A percentile compares a stretch with the other conserved stretches of the same genome.
These are phyloP conservation scores for Potentilla sterilis DNA, from an alignment of 306 rosid species.

Conservation along the genomic window DNA sequence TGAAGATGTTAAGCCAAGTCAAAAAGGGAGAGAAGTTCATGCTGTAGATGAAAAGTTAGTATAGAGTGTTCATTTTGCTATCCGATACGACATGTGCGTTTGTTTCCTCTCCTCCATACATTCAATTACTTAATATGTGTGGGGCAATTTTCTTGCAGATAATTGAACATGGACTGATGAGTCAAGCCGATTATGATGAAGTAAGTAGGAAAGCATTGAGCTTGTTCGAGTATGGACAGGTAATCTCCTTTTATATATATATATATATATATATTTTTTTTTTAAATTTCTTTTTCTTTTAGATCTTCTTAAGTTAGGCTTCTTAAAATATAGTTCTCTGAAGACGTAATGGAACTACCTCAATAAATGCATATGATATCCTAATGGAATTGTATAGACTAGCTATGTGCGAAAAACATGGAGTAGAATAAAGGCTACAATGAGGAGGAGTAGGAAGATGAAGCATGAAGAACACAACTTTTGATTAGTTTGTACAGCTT, in stretches of 20 bases:
- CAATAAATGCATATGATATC: neutral
- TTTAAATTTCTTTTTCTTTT: no score
- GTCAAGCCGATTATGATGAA: slow-evolving; percentile 72
- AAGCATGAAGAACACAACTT: neutral
- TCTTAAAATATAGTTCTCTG: neutral
- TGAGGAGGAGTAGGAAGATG: neutral
- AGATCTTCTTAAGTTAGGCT: neutral
- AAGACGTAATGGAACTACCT: neutral
- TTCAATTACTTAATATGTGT: slow-evolving; percentile 2
- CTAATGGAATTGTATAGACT: neutral
- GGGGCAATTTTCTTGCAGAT: slow-evolving; percentile 54
- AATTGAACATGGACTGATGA: slow-evolving; percentile 66
- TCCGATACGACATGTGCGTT: no score
- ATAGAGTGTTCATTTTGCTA: neutral
- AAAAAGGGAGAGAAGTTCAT: neutral
- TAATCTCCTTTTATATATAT: slow-evolving; percentile 8
- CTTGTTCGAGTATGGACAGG: slow-evolving; percentile 92
- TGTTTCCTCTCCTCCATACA: neutral
- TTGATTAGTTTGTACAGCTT: neutral
- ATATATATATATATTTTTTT: no score
- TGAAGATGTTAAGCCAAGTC: neutral
- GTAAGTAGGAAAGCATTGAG: slow-evolving; percentile 71
- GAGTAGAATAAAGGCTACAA: neutral
- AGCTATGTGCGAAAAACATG: slow-evolving; percentile 7
- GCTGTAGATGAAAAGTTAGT: neutral